Conservation (phyloP, 768 basidiomycete genomes). For the Mycena kentingensis region DNA sequence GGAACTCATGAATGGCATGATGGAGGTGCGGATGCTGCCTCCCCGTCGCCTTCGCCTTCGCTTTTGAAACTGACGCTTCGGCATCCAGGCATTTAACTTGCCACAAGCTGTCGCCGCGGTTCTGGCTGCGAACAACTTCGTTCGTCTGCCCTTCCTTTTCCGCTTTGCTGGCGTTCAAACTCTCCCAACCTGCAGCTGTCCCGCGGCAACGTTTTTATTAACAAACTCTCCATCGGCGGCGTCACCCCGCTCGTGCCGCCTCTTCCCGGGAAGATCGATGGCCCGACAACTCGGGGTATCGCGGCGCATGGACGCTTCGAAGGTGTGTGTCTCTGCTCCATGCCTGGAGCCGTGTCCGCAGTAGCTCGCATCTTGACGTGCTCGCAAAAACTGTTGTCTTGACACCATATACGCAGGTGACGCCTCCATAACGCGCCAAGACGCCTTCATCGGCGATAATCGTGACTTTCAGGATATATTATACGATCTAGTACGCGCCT, state of each 20-base stretch:
- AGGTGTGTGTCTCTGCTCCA: conserved; percentile 6
- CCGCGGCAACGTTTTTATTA: conserved; percentile 16
- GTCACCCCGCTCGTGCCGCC: conserved; percentile 2
- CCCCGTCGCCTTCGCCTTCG: no score
- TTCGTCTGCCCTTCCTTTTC: background rate
- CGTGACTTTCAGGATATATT: conserved; percentile 10
- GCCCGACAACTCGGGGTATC: conserved; percentile 10
- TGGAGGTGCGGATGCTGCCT: background rate
- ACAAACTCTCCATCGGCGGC: conserved; percentile 15
- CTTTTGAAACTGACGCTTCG: no score
- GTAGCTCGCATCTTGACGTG: background rate
- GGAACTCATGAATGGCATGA: conserved; percentile 2
- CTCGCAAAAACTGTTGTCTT: no score
- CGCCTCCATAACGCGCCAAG: conserved; percentile 16
- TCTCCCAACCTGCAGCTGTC: no score
- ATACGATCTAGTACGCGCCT: conserved; percentile 8
- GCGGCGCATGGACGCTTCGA: conserved; percentile 16
- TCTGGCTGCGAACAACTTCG: conserved; percentile 10
- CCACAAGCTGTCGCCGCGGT: conserved; percentile 2
- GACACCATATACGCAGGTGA: no score
- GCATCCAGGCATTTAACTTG: conserved; percentile 1
- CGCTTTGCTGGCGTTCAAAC: no score
- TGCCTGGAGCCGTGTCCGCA: background rate
- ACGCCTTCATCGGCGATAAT: conserved; percentile 16
- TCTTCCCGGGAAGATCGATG: conserved; percentile 7